These are phyloP conservation scores for Hyaloscypha finlandica DNA, from an alignment of 495 filamentous ascomycete species.

Conservation along the genomic window DNA sequence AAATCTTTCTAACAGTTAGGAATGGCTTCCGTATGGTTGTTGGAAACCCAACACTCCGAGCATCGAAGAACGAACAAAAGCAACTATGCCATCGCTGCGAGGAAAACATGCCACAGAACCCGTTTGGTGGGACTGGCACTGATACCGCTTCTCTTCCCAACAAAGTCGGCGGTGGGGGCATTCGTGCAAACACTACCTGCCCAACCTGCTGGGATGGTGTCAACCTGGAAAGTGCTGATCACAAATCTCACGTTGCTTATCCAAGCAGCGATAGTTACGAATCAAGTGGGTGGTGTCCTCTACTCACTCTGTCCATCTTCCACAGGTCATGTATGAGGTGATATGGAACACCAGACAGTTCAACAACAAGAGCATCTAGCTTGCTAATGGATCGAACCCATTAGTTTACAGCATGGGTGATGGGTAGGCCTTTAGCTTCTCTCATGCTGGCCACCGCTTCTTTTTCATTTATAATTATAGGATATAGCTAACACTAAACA, in stretches of 20 bases:
- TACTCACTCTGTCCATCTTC: conserved; percentile 56
- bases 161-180: conserved; percentile 46
- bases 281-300: conserved; percentile 46
- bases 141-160: conserved; percentile 48
- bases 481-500: not conserved
- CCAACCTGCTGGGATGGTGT: conserved; percentile 81
- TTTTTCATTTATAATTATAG: not conserved
- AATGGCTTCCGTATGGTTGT: conserved; percentile 12
- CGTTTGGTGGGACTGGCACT: conserved; percentile 52
- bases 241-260: conserved; percentile 52
- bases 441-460: not conserved
- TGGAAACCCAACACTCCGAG: conserved; percentile 5
- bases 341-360: conserved; percentile 45
- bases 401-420: conserved; percentile 53
- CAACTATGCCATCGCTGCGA: conserved; percentile 50
- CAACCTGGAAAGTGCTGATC: conserved; percentile 55
- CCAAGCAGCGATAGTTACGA: conserved; percentile 36
- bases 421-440: conserved; percentile 37
- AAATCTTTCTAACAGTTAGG: not conserved
- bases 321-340: conserved; percentile 46
- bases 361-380: conserved; percentile 43
- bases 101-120: conserved; percentile 42
- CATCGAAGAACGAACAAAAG: not conserved
- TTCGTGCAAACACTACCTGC: conserved; percentile 51
- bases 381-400: conserved; percentile 42